phyloP scores from a whole-genome alignment of 257 asterid species.

The Solanum tarapatanum region DNA sequence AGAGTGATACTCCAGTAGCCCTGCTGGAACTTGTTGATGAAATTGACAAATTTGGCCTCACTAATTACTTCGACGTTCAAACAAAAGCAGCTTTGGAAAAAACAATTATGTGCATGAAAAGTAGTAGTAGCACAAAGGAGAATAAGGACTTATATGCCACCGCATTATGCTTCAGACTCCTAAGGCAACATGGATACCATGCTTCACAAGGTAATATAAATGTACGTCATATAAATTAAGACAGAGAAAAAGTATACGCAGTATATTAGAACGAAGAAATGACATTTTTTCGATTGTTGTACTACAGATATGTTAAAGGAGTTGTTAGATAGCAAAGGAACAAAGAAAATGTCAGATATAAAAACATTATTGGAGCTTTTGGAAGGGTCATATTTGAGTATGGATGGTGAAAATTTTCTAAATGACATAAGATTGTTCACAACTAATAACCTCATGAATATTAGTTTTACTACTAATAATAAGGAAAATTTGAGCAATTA shows the following conservation, averaged over 20 bases:
- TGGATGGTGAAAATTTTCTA: conserved; percentile 22
- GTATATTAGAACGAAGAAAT: background rate
- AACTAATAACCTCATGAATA: background rate
- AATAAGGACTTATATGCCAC: conserved; percentile 10
- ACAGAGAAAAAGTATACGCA: background rate
- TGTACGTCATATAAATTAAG: background rate
- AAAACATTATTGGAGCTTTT: conserved; percentile 19
- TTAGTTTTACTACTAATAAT: background rate
- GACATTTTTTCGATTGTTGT: background rate
- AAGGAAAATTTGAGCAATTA: background rate
- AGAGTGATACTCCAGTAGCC: background rate
- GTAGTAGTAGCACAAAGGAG: background rate
- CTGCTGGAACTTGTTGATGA: background rate
- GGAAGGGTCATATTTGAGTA: conserved; percentile 35
- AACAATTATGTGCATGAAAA: background rate
- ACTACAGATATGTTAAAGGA: conserved; percentile 14
- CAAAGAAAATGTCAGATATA: background rate
- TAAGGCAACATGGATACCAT: conserved; percentile 37
- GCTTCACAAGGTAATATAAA: conserved; percentile 31
- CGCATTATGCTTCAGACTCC: conserved; percentile 30
- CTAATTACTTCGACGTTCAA: conserved; percentile 31
- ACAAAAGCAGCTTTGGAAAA: conserved; percentile 1
- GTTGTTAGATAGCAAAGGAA: background rate
- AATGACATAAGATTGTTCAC: conserved; percentile 13
- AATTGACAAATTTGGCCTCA: conserved; percentile 9